phyloP scores from a whole-genome alignment of 306 rosid species.

The Myrica gale region DNA sequence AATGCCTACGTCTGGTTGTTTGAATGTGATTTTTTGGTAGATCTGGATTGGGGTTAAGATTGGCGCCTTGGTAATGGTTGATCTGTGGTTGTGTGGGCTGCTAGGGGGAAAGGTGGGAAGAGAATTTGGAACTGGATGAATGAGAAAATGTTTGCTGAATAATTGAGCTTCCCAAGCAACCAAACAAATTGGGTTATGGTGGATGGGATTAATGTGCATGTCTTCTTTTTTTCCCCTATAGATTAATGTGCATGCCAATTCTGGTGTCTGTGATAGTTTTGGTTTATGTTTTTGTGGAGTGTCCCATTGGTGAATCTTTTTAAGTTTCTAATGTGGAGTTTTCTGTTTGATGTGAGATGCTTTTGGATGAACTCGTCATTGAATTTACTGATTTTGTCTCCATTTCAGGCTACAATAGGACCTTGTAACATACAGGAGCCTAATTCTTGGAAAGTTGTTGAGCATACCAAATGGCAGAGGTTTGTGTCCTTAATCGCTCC shows the following conservation, averaged over 20 bases:
- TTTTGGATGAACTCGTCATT: slow-evolving; percentile 3
- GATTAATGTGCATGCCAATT: not conserved
- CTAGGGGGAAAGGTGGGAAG: not conserved
- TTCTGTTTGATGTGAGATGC: not conserved
- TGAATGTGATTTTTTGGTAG: slow-evolving; percentile 30
- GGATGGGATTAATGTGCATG: no score
- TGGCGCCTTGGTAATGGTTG: slow-evolving; percentile 19
- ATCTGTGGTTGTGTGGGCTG: slow-evolving; percentile 19
- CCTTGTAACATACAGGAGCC: slow-evolving; percentile 84
- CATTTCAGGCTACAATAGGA: slow-evolving; percentile 77
- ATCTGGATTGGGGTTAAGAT: slow-evolving; percentile 39
- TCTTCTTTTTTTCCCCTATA: no score
- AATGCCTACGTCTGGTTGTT: not conserved
- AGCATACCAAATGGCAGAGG: slow-evolving; percentile 98
- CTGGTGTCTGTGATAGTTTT: not conserved
- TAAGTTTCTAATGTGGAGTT: not conserved
- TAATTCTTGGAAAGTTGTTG: slow-evolving; percentile 83
- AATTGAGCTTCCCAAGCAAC: not conserved
- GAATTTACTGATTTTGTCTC: slow-evolving; percentile 12
- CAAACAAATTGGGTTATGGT: not conserved
- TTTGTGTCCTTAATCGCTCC: slow-evolving; percentile 34
- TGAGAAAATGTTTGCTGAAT: not conserved
- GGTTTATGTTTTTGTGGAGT: not conserved
- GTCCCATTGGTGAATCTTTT: not conserved
- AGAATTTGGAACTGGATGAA: not conserved